Evolutionary conservation across 2,329 filamentous ascomycete species (phyloP).

Genomic region (Pseudogymnoascus sp.): DNA sequence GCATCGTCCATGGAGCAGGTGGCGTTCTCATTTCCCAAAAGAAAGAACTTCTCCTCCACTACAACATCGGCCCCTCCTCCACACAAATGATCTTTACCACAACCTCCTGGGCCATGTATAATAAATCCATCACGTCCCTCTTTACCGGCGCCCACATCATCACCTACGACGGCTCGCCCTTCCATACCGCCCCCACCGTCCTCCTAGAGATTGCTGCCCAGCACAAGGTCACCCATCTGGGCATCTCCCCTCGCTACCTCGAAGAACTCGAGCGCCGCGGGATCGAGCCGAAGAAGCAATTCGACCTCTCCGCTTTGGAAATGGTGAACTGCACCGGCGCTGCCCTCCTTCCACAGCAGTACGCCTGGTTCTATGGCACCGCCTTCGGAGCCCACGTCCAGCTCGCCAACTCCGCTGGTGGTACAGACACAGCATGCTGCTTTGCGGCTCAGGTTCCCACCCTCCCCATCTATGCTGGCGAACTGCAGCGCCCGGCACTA

Average conservation of each 20-base stretch:
- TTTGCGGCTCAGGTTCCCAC: conserved; percentile 56
- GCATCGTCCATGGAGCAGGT: conserved; percentile 67
- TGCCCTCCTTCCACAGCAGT: conserved; percentile 64
- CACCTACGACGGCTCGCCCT: conserved; percentile 72
- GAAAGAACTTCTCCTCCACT: conserved; percentile 52
- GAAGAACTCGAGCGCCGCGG: conserved; percentile 57
- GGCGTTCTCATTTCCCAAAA: conserved; percentile 46
- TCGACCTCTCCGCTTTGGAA: conserved; percentile 46
- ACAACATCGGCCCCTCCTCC: conserved; percentile 33
- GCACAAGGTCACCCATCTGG: conserved; percentile 59
- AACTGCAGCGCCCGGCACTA: conserved; percentile 40
- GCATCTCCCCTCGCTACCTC: conserved; percentile 66
- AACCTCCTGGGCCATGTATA: conserved; percentile 81
- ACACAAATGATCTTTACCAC: conserved; percentile 46
- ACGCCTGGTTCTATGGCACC: conserved; percentile 61
- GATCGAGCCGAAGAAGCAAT: conserved; percentile 49
- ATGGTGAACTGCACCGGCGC: conserved; percentile 65
- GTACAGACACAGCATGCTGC: conserved; percentile 51
- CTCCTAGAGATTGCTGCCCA: conserved; percentile 52
- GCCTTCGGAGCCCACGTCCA: conserved; percentile 56
- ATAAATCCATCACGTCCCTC: conserved; percentile 40
- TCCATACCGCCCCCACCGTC: conserved; percentile 53
- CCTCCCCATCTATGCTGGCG: conserved; percentile 50
- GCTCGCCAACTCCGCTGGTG: conserved; percentile 46
- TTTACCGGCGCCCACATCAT: conserved; percentile 46